These are phyloP conservation scores for Xylaria sp. DNA, from an alignment of 2,329 filamentous ascomycete species.

Conservation along the genomic window DNA sequence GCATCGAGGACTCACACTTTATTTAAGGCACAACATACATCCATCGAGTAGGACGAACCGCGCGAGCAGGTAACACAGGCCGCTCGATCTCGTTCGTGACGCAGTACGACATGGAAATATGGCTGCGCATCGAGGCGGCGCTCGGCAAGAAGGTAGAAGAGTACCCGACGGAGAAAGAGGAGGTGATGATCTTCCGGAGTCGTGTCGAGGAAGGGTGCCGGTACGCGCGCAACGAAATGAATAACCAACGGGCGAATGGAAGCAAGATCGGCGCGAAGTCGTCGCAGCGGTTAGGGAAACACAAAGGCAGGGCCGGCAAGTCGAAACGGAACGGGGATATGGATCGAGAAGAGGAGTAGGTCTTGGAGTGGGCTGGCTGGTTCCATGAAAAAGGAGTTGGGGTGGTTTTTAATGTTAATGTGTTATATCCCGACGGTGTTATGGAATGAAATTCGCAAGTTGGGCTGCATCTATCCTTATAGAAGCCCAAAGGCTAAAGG, in stretches of 20 bases:
- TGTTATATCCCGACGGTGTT: not conserved
- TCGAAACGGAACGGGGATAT: not conserved
- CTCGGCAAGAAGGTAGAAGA: constrained; percentile 80
- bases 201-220: constrained; percentile 87
- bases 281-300: not conserved
- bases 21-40: constrained; percentile 56
- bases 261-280: constrained; percentile 10
- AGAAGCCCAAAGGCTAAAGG: not conserved
- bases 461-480: not conserved
- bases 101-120: constrained; percentile 81
- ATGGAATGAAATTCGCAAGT: not conserved
- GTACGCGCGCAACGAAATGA: constrained; percentile 83
- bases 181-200: constrained; percentile 83
- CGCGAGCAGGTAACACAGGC: constrained; percentile 85
- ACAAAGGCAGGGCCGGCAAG: not conserved
- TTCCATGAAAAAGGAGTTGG: not conserved
- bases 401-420: not conserved
- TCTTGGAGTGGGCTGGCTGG: not conserved
- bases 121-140: constrained; percentile 82
- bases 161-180: constrained; percentile 78
- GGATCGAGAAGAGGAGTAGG: constrained; percentile 3
- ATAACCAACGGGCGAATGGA: constrained; percentile 57
- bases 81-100: constrained; percentile 84
- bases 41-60: constrained; percentile 88
- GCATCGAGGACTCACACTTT: not conserved